phyloP scores from a whole-genome alignment of 2,329 filamentous ascomycete genomes.

The Chaetothyriales sp. region DNA sequence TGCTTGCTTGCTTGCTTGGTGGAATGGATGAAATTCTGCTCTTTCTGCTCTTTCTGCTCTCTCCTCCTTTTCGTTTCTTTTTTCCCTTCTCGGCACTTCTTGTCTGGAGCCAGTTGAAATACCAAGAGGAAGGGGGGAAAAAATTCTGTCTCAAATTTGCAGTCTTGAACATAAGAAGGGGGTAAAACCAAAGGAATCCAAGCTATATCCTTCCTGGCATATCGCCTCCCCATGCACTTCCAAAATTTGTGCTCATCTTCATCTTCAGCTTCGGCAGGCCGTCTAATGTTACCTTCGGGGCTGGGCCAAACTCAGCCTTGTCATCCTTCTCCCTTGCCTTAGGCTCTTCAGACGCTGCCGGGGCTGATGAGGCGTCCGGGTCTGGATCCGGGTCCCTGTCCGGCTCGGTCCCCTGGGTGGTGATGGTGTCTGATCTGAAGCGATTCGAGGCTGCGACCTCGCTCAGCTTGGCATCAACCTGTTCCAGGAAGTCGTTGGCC shows the following conservation, averaged over 20 bases:
- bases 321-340: slow-evolving; percentile 19
- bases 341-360: too few species aligned
- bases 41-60: too few species aligned
- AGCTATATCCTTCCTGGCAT: neutral
- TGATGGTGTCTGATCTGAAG: slow-evolving; percentile 6
- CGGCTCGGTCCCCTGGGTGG: slow-evolving; percentile 4
- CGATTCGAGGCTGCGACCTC: slow-evolving; percentile 23
- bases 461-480: slow-evolving; percentile 30
- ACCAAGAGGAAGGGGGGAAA: too few species aligned
- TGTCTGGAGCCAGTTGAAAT: neutral
- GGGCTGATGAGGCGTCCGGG: neutral
- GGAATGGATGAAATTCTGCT: too few species aligned
- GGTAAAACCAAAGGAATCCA: neutral
- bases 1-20: too few species aligned
- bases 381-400: slow-evolving; percentile 1
- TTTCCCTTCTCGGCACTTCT: too few species aligned
- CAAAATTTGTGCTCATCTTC: slow-evolving; percentile 33
- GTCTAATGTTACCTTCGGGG: slow-evolving; percentile 5
- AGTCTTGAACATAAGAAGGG: neutral
- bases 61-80: too few species aligned
- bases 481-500: slow-evolving; percentile 25
- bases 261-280: slow-evolving; percentile 23
- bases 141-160: neutral
- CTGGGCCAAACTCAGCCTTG: slow-evolving; percentile 19
- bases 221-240: slow-evolving; percentile 29